phyloP scores from a whole-genome alignment of 2,329 filamentous ascomycete species.

The Paecilomyces sp. region DNA sequence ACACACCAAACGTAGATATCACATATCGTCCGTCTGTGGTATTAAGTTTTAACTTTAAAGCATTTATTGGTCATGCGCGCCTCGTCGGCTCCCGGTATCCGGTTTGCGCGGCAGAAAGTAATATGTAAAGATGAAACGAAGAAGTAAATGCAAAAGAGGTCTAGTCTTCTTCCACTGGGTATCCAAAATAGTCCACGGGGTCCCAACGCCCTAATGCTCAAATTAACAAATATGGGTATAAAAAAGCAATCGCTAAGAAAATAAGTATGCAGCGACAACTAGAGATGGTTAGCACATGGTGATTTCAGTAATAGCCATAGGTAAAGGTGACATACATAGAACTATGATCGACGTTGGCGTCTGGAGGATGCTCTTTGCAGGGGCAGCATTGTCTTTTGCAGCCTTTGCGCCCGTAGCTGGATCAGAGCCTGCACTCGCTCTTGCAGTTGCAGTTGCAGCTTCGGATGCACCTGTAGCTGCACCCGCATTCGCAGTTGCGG shows the following conservation, averaged over 20 bases:
- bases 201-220: neutral
- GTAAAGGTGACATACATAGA: neutral
- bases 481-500: neutral
- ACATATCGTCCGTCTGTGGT: neutral
- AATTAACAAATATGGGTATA: neutral
- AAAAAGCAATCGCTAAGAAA: neutral
- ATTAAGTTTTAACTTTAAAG: neutral
- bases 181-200: neutral
- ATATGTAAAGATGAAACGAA: neutral
- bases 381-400: neutral
- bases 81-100: neutral
- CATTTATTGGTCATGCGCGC: neutral
- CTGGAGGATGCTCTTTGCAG: neutral
- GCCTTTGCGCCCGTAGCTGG: neutral
- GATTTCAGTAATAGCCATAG: neutral
- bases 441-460: neutral
- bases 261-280: neutral
- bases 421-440: too few species aligned
- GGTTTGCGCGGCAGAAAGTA: neutral
- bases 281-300: neutral
- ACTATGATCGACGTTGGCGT: neutral
- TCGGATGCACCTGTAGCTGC: neutral
- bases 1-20: neutral
- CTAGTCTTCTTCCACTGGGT: neutral
- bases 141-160: neutral